phyloP scores from a whole-genome alignment of 192 early-diverging fungal species.

The Entomortierella parvispora region DNA sequence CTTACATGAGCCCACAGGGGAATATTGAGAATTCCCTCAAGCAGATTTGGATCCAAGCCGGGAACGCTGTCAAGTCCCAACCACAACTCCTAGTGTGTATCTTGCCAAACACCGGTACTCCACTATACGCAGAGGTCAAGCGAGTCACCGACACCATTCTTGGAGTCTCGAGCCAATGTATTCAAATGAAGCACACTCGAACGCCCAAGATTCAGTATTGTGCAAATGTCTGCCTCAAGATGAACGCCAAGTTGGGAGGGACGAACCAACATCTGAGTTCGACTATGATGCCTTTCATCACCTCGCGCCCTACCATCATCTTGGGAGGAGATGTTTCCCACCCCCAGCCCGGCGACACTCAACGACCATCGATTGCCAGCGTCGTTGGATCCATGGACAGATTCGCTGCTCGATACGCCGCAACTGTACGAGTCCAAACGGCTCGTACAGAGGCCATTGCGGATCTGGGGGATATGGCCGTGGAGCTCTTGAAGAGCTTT shows the following conservation, averaged over 20 bases:
- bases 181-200: conserved; percentile 85
- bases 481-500: conserved; percentile 74
- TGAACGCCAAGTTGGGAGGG: conserved; percentile 95
- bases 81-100: conserved; percentile 91
- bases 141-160: conserved; percentile 89
- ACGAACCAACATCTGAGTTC: conserved; percentile 76
- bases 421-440: conserved; percentile 69
- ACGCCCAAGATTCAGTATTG: conserved; percentile 90
- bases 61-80: conserved; percentile 67
- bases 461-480: conserved; percentile 71
- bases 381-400: conserved; percentile 73
- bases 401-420: conserved; percentile 69
- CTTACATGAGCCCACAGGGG: conserved; percentile 67
- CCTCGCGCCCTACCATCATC: conserved; percentile 79
- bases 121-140: conserved; percentile 90
- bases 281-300: conserved; percentile 74
- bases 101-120: conserved; percentile 82
- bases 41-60: conserved; percentile 75
- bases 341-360: conserved; percentile 66
- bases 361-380: conserved; percentile 80
- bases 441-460: conserved; percentile 76
- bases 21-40: conserved; percentile 77
- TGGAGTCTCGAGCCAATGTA: conserved; percentile 93
- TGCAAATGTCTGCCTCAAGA: conserved; percentile 94
- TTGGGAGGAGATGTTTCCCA: conserved; percentile 94